Conservation (phyloP, 352 stramenopile species). For the Albugo candida region DNA sequence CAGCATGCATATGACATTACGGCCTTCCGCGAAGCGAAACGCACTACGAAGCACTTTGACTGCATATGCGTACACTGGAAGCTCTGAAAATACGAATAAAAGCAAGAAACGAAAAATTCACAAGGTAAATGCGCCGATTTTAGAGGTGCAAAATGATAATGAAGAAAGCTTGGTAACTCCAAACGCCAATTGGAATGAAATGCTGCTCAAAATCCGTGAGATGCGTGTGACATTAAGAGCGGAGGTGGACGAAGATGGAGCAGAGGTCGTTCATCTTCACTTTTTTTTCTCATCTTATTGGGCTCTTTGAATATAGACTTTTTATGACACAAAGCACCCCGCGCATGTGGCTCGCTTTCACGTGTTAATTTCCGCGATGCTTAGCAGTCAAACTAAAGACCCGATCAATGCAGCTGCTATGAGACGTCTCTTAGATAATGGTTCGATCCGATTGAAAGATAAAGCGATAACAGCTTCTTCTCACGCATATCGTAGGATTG, state of each 20-base stretch:
- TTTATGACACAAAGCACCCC: slow-evolving; percentile 12
- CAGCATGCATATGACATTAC: too few relatives aligned
- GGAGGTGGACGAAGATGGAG: slow-evolving; percentile 50
- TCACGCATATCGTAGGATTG: slow-evolving; percentile 25
- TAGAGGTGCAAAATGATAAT: too few relatives aligned
- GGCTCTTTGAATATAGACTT: too few relatives aligned
- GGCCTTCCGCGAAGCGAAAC: too few relatives aligned
- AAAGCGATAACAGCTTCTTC: neutral
- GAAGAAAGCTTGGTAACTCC: too few relatives aligned
- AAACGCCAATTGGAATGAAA: slow-evolving; percentile 37
- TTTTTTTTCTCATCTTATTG: too few relatives aligned
- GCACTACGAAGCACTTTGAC: too few relatives aligned
- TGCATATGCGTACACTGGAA: too few relatives aligned
- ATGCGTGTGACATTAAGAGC: slow-evolving; percentile 44
- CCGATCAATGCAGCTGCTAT: slow-evolving; percentile 68
- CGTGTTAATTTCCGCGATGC: slow-evolving; percentile 89
- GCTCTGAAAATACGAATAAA: too few relatives aligned
- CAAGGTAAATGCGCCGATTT: too few relatives aligned
- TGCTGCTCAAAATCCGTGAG: slow-evolving; percentile 34
- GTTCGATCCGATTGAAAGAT: slow-evolving; percentile 20
- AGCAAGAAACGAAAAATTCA: too few relatives aligned
- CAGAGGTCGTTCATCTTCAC: too few relatives aligned
- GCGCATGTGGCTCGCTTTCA: slow-evolving; percentile 73
- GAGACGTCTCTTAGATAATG: slow-evolving; percentile 32
- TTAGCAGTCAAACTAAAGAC: slow-evolving; percentile 95